Percentiles rank a stretch among this genome's conserved stretches.
Conservation (phyloP, 2,329 filamentous ascomycete genomes). For the Rhinocladiella similis region DNA sequence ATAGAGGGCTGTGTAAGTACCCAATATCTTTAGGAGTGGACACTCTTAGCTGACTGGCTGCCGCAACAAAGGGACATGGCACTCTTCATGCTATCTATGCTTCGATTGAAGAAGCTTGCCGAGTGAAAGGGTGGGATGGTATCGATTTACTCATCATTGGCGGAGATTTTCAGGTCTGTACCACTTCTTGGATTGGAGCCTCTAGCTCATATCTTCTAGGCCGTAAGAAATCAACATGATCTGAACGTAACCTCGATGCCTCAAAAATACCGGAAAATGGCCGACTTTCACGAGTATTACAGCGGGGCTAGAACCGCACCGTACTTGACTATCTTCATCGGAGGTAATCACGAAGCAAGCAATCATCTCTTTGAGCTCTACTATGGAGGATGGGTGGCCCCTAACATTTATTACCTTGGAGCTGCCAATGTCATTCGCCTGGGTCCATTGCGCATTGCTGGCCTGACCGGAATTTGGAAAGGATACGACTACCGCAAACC, state of each 20-base stretch:
- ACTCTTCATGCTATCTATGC: slow-evolving; percentile 89
- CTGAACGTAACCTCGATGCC: slow-evolving; percentile 88
- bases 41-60: slow-evolving; percentile 9
- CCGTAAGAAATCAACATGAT: slow-evolving; percentile 84
- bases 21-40: background rate
- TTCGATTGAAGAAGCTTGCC: slow-evolving; percentile 68
- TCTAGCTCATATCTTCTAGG: slow-evolving; percentile 48
- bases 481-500: slow-evolving; percentile 80
- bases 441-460: slow-evolving; percentile 83
- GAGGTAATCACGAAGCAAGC: slow-evolving; percentile 92
- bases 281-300: slow-evolving; percentile 95
- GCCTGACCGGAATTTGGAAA: slow-evolving; percentile 94
- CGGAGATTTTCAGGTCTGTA: slow-evolving; percentile 81
- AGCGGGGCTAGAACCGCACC: slow-evolving; percentile 74
- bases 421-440: slow-evolving; percentile 84
- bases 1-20: slow-evolving; percentile 79
- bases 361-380: slow-evolving; percentile 89
- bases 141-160: slow-evolving; percentile 93
- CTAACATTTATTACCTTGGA: slow-evolving; percentile 95
- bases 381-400: slow-evolving; percentile 95
- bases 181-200: slow-evolving; percentile 4
- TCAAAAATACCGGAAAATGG: slow-evolving; percentile 79
- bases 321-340: slow-evolving; percentile 88
- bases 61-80: slow-evolving; percentile 71
- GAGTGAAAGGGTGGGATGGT: slow-evolving; percentile 71